A percentile compares a stretch with the other conserved stretches of the same genome.
Conservation (phyloP, 805 yeast genomes). For the Myxozyma kluyveri region DNA sequence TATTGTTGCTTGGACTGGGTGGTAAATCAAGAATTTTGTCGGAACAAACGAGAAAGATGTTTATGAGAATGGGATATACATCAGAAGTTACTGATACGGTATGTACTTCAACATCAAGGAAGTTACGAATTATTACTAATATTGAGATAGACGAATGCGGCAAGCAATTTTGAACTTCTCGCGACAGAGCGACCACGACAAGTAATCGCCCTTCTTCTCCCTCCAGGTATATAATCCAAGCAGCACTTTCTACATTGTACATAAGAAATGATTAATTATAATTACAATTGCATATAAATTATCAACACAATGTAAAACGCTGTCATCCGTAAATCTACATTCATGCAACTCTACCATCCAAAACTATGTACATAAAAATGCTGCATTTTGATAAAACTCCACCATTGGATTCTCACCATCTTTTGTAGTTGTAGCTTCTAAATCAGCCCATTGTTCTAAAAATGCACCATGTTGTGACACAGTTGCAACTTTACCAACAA, state of each 20-base stretch:
- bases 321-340: neutral
- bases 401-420: conserved; percentile 85
- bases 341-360: too few relatives aligned
- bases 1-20: conserved; percentile 71
- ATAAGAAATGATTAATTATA: neutral
- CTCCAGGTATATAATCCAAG: conserved; percentile 53
- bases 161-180: conserved; percentile 65
- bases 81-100: conserved; percentile 64
- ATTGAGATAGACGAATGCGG: conserved; percentile 47
- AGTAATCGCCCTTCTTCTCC: conserved; percentile 70
- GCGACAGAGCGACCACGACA: conserved; percentile 77
- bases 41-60: conserved; percentile 49
- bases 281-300: neutral
- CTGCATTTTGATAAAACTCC: conserved; percentile 61
- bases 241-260: neutral
- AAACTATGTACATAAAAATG: conserved; percentile 28
- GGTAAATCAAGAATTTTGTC: conserved; percentile 55
- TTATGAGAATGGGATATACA: conserved; percentile 64
- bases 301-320: neutral
- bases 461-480: conserved; percentile 63
- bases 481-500: conserved; percentile 58
- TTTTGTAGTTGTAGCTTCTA: conserved; percentile 62
- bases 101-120: too few relatives aligned
- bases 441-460: conserved; percentile 67
- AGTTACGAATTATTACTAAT: too few relatives aligned